These are phyloP conservation scores for Kwoniella bestiolae DNA, from an alignment of 768 basidiomycete genomes.

Conservation along the genomic window DNA sequence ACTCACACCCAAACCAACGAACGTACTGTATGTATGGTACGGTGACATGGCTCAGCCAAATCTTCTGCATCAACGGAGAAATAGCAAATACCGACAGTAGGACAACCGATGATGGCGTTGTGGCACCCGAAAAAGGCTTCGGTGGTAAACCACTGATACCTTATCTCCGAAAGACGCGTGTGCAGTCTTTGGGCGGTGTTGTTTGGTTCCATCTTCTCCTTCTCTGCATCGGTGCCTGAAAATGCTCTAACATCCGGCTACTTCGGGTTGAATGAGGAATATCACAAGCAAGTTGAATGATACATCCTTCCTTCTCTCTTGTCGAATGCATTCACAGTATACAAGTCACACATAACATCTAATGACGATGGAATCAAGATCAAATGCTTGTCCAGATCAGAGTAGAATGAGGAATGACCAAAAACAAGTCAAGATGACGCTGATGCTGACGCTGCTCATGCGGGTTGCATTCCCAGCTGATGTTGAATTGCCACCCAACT, in stretches of 20 bases:
- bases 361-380: no score
- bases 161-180: conserved; percentile 7
- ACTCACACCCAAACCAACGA: background rate
- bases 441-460: background rate
- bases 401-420: no score
- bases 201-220: background rate
- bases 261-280: background rate
- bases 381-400: no score
- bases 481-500: conserved; percentile 10
- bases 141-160: background rate
- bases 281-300: background rate
- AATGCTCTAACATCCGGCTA: background rate
- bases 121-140: no score
- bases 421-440: background rate
- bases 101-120: background rate
- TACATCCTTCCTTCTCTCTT: no score
- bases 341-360: no score
- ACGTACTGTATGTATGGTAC: no score
- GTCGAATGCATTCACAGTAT: no score
- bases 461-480: conserved; percentile 19
- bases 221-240: no score
- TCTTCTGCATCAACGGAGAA: no score
- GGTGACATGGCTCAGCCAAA: no score
- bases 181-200: background rate
- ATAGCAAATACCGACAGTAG: background rate